Evolutionary conservation across 2,329 filamentous ascomycete species (phyloP).

Genomic region (Fusarium sp.): DNA sequence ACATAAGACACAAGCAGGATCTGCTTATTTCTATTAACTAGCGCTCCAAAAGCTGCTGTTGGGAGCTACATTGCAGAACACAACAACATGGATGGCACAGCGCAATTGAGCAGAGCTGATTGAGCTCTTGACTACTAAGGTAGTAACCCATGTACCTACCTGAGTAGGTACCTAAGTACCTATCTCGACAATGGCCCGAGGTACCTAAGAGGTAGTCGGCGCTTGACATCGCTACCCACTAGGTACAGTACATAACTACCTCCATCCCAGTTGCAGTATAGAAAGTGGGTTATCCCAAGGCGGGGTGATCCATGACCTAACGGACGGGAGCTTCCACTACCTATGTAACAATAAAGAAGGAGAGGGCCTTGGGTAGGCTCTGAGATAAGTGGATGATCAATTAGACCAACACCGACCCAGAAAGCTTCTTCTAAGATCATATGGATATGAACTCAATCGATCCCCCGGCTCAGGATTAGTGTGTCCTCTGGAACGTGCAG

Average conservation of each 20-base stretch:
- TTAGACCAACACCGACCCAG: conserved; percentile 19
- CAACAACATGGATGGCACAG: background rate
- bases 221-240: conserved; percentile 13
- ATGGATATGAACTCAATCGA: conserved; percentile 1
- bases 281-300: no score
- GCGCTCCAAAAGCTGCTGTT: conserved; percentile 16
- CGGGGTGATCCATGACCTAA: conserved; percentile 12
- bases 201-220: conserved; percentile 2
- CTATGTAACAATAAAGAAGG: background rate
- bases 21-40: background rate
- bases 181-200: no score
- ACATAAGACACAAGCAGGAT: conserved; percentile 7
- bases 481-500: conserved; percentile 23
- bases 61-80: background rate
- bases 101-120: background rate
- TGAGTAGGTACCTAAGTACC: no score
- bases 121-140: background rate
- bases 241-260: no score
- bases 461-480: conserved; percentile 26
- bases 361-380: conserved; percentile 2
- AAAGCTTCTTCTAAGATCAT: conserved; percentile 1
- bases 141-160: no score
- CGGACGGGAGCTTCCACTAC: conserved; percentile 10
- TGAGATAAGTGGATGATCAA: conserved; percentile 20
- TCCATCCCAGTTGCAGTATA: no score